Conservation (phyloP, 1,284 basidiomycete species). For the Coniferiporia weirii region DNA sequence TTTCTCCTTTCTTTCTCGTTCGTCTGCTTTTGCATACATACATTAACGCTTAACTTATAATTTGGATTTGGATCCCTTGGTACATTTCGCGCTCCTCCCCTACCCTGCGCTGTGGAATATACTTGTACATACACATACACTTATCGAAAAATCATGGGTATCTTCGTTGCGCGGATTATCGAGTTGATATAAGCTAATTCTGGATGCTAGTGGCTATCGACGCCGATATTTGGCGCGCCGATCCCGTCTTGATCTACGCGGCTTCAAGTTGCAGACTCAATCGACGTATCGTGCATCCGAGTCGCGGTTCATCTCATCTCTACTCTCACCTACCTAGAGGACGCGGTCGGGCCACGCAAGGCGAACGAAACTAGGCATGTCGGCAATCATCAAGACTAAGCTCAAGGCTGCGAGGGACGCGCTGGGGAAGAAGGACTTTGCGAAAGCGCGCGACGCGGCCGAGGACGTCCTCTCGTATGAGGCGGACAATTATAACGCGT, state of each 20-base stretch:
- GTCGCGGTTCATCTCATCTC: too few relatives aligned
- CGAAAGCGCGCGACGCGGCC: conserved; percentile 62
- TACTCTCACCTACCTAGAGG: not conserved
- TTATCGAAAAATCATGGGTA: not conserved
- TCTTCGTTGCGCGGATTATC: too few relatives aligned
- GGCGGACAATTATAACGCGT: conserved; percentile 79
- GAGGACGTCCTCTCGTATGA: conserved; percentile 66
- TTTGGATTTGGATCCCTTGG: not conserved
- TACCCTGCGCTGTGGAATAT: not conserved
- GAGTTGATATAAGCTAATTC: too few relatives aligned
- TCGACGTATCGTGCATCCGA: not conserved
- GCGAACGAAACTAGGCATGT: conserved; percentile 20
- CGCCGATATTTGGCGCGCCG: not conserved
- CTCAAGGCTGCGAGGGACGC: conserved; percentile 80
- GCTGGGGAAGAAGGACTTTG: conserved; percentile 71
- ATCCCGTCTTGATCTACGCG: not conserved
- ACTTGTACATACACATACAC: not conserved
- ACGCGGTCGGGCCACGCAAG: too few relatives aligned
- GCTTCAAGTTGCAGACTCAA: too few relatives aligned
- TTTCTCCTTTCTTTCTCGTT: not conserved
- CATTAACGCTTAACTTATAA: conserved; percentile 8
- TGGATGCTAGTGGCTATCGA: not conserved
- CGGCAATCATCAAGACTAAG: conserved; percentile 57
- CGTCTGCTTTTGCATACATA: not conserved
- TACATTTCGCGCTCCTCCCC: not conserved